A percentile compares a stretch with the other conserved stretches of the same genome.
Conservation (phyloP, 225 moss, liverwort and hornwort species). For the Sphagnum tenellum region DNA sequence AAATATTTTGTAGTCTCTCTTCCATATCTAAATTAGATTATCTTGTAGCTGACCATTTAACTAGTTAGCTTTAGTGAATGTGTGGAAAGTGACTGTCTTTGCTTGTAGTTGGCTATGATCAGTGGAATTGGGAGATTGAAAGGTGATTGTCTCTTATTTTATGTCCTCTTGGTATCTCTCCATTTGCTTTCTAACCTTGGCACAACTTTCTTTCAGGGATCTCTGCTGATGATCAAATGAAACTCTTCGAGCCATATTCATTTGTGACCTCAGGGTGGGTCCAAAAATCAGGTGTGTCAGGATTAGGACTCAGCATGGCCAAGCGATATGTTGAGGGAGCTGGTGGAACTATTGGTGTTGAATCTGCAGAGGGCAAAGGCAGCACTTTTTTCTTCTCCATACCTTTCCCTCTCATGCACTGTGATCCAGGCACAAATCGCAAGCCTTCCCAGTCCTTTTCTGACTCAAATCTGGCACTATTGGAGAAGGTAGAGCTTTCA, state of each 20-base stretch:
- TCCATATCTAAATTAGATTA: not conserved
- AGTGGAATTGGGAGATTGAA: not conserved
- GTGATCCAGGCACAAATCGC: slow-evolving; percentile 14
- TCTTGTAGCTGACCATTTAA: not conserved
- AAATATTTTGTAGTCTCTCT: not conserved
- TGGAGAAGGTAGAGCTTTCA: slow-evolving; percentile 34
- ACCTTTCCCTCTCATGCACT: slow-evolving; percentile 50
- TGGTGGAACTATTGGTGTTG: slow-evolving; percentile 71
- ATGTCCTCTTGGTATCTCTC: not conserved
- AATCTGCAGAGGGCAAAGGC: slow-evolving; percentile 61
- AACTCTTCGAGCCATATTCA: slow-evolving; percentile 68
- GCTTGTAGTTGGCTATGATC: not conserved
- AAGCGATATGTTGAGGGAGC: slow-evolving; percentile 62
- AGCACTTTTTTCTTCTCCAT: slow-evolving; percentile 67
- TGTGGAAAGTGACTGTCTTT: not conserved
- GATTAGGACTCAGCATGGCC: slow-evolving; percentile 68
- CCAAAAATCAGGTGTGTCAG: slow-evolving; percentile 56
- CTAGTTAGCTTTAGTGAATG: not conserved
- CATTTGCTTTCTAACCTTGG: not conserved
- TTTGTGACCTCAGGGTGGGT: slow-evolving; percentile 74
- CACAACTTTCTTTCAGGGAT: slow-evolving; percentile 31
- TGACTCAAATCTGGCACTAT: slow-evolving; percentile 18
- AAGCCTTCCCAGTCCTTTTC: slow-evolving; percentile 19
- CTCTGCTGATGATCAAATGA: slow-evolving; percentile 47
- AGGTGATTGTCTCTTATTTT: not conserved